Percentiles rank a stretch among this genome's conserved stretches.
Conservation (phyloP, 371 early-diverging fungal genomes). For the Apophysomyces sp. region DNA sequence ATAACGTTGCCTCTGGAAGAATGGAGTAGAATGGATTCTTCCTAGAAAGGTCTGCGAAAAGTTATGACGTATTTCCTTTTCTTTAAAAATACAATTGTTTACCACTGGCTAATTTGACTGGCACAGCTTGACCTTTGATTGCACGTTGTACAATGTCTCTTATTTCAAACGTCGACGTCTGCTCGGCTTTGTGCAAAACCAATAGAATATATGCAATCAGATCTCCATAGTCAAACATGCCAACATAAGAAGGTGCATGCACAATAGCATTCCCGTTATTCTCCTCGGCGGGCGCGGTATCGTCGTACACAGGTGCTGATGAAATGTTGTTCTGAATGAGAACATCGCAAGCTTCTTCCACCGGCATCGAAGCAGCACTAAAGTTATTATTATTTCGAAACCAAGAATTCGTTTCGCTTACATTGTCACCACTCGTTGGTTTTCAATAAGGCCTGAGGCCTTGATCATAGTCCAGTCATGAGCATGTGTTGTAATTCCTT, state of each 20-base stretch:
- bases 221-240: conserved; percentile 90
- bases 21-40: conserved; percentile 86
- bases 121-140: conserved; percentile 53
- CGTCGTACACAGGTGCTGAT: conserved; percentile 79
- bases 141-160: conserved; percentile 61
- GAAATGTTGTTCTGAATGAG: conserved; percentile 51
- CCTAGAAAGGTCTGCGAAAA: conserved; percentile 66
- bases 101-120: conserved; percentile 66
- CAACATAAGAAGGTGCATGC: conserved; percentile 54
- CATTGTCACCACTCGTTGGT: conserved; percentile 59
- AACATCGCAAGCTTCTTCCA: conserved; percentile 34
- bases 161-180: conserved; percentile 32
- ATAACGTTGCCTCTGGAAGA: conserved; percentile 70
- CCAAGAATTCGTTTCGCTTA: conserved; percentile 15
- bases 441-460: conserved; percentile 43
- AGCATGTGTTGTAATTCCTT: conserved; percentile 56
- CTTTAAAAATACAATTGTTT: conserved; percentile 1
- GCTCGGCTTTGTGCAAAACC: conserved; percentile 23
- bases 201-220: conserved; percentile 51
- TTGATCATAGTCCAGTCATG: conserved; percentile 62
- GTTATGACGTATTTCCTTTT: background rate
- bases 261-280: conserved; percentile 15
- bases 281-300: background rate
- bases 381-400: background rate
- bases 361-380: background rate